phyloP scores from a whole-genome alignment of 2,329 filamentous ascomycete genomes.

The Eutypella sp. region DNA sequence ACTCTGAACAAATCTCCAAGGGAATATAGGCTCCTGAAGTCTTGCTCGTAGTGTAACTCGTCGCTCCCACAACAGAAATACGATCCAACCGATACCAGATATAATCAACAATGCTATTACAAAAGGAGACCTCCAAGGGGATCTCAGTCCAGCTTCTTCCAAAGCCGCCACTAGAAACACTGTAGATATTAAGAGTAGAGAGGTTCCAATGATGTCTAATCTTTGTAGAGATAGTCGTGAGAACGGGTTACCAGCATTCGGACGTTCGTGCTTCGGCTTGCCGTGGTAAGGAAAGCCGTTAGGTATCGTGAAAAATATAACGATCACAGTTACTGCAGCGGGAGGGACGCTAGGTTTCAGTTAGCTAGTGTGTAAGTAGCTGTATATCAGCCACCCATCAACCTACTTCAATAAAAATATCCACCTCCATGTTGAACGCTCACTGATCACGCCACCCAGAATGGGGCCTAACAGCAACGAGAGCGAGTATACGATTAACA shows the following conservation, averaged over 20 bases:
- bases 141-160: conserved; percentile 1
- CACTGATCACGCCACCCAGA: neutral
- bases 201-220: conserved; percentile 1
- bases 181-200: neutral
- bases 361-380: neutral
- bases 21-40: neutral
- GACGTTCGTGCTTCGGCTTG: neutral
- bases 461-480: neutral
- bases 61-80: conserved; percentile 1
- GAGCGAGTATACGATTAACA: neutral
- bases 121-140: conserved; percentile 1
- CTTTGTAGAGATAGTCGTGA: neutral
- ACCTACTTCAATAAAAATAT: neutral
- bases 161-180: neutral
- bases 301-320: neutral
- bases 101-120: neutral
- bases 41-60: neutral
- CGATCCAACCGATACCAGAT: neutral
- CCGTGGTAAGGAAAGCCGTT: conserved; percentile 2
- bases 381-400: neutral
- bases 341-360: neutral
- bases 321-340: neutral
- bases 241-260: neutral
- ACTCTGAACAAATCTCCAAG: neutral
- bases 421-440: neutral